phyloP scores from a whole-genome alignment of 805 yeast genomes.

The Lipomyces mesembrius region DNA sequence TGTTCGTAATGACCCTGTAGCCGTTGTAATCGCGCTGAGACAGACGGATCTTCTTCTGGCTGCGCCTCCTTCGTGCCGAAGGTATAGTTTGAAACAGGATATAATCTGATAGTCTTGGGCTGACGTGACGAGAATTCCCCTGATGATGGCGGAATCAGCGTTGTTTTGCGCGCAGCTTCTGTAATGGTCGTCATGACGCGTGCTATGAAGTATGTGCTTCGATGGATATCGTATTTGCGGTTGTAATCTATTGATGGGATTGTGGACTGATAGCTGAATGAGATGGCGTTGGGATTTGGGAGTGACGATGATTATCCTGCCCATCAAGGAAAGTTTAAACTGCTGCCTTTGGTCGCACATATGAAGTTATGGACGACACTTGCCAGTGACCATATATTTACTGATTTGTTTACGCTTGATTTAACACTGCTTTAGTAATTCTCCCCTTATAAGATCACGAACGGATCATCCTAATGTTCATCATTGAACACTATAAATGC shows the following conservation, averaged over 20 bases:
- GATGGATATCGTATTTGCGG: neutral
- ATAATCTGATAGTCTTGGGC: slow-evolving; percentile 40
- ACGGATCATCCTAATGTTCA: no score
- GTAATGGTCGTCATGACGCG: slow-evolving; percentile 35
- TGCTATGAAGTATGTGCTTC: neutral
- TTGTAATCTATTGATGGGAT: neutral
- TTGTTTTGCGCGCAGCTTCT: slow-evolving; percentile 37
- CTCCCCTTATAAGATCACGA: no score
- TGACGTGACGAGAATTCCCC: slow-evolving; percentile 39
- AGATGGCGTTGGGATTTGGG: neutral
- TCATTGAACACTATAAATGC: no score
- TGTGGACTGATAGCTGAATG: neutral
- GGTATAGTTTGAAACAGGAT: slow-evolving; percentile 45
- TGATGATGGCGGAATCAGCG: slow-evolving; percentile 35
- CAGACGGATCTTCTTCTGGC: slow-evolving; percentile 44
- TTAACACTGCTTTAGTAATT: no score
- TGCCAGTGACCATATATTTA: no score
- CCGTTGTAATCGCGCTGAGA: slow-evolving; percentile 40
- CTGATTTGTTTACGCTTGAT: no score
- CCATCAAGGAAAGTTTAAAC: no score
- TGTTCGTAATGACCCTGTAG: slow-evolving; percentile 43
- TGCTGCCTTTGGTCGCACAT: no score
- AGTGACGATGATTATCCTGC: no score
- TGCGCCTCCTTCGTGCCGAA: slow-evolving; percentile 44
- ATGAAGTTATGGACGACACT: no score